These are phyloP conservation scores for Wolfiporia cocos DNA, from an alignment of 1,284 basidiomycete genomes.

Conservation along the genomic window DNA sequence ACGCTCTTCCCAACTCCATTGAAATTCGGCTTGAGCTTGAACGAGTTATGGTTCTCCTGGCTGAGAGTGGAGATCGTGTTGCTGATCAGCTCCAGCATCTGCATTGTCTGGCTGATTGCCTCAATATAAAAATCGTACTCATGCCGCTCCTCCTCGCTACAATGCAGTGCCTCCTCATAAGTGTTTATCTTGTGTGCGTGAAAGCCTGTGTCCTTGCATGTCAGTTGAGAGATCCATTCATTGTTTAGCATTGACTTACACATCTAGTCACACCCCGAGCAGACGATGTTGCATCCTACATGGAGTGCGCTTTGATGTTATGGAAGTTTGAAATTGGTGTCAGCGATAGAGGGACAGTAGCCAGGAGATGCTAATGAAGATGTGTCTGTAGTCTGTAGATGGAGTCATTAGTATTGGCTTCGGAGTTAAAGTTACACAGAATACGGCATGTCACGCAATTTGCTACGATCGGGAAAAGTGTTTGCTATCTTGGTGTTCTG, in stretches of 20 bases:
- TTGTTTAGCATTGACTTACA: slow-evolving; percentile 96
- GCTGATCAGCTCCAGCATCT: slow-evolving; percentile 87
- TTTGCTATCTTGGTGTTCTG: too few relatives aligned
- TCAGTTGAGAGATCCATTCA: slow-evolving; percentile 95
- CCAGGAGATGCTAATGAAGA: too few relatives aligned
- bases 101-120: slow-evolving; percentile 89
- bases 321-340: too few relatives aligned
- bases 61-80: slow-evolving; percentile 82
- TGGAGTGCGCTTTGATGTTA: too few relatives aligned
- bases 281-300: slow-evolving; percentile 73
- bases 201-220: slow-evolving; percentile 91
- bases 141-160: slow-evolving; percentile 95
- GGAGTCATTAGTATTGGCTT: too few relatives aligned
- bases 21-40: slow-evolving; percentile 89
- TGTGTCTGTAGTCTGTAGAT: too few relatives aligned
- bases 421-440: too few relatives aligned
- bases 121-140: slow-evolving; percentile 99
- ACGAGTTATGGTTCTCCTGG: slow-evolving; percentile 75
- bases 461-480: too few relatives aligned
- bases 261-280: slow-evolving; percentile 95
- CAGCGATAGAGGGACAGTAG: too few relatives aligned
- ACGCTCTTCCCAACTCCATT: slow-evolving; percentile 90
- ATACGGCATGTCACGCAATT: too few relatives aligned
- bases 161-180: slow-evolving; percentile 94
- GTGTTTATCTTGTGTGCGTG: slow-evolving; percentile 91